Percentiles rank a stretch among this genome's conserved stretches.
Conservation (phyloP, 768 basidiomycete genomes). For the Coprinopsis cinerea region DNA sequence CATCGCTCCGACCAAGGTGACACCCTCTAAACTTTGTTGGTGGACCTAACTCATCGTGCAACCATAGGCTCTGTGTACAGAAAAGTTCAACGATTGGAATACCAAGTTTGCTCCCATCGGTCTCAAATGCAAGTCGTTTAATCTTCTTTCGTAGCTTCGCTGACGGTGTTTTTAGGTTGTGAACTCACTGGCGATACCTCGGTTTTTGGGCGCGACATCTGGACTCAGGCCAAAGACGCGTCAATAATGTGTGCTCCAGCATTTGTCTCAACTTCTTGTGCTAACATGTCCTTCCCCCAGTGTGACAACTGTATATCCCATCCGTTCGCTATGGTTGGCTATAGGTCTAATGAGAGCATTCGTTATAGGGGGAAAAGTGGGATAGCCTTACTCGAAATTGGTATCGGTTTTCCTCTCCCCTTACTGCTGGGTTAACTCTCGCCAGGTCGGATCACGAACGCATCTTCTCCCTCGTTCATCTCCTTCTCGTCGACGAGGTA, state of each 20-base stretch:
- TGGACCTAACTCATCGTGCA: not conserved
- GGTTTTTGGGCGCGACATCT: slow-evolving; percentile 53
- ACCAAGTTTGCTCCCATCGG: slow-evolving; percentile 72
- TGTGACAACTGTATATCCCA: slow-evolving; percentile 63
- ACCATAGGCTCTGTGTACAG: slow-evolving; percentile 76
- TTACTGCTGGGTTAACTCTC: not conserved
- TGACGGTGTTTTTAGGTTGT: slow-evolving; percentile 48
- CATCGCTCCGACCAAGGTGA: slow-evolving; percentile 87
- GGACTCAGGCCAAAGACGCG: slow-evolving; percentile 70
- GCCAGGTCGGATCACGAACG: slow-evolving; percentile 46
- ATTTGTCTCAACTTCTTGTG: not conserved
- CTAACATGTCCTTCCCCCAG: slow-evolving; percentile 25
- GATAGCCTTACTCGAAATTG: slow-evolving; percentile 89
- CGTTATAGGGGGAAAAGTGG: slow-evolving; percentile 85
- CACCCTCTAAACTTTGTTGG: not conserved
- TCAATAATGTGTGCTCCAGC: slow-evolving; percentile 61
- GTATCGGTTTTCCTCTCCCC: slow-evolving; percentile 27
- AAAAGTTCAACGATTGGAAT: slow-evolving; percentile 81
- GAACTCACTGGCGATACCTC: slow-evolving; percentile 93
- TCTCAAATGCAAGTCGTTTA: slow-evolving; percentile 60
- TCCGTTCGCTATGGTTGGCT: not conserved
- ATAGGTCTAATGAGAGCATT: not conserved
- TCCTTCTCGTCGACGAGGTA: slow-evolving; percentile 93
- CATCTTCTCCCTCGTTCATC: slow-evolving; percentile 62
- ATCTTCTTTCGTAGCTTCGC: not conserved